Percentiles rank a stretch among this genome's conserved stretches.
Evolutionary conservation across 2,329 filamentous ascomycete species (phyloP).

Genomic region (Ilyonectria destructans): DNA sequence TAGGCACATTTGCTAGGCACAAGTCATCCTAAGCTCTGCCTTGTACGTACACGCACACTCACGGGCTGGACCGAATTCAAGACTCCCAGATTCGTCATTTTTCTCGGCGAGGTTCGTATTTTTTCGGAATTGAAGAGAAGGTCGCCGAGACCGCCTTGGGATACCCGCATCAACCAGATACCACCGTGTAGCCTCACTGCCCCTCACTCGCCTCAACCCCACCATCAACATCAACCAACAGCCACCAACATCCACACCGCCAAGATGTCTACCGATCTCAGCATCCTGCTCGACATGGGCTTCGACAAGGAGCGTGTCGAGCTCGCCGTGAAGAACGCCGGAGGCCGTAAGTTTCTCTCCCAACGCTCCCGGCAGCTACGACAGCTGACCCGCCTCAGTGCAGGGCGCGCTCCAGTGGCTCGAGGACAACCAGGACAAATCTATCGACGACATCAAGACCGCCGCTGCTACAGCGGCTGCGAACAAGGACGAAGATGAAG

Average conservation of each 20-base stretch:
- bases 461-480: slow-evolving; percentile 52
- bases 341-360: slow-evolving; percentile 75
- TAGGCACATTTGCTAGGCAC: slow-evolving; percentile 21
- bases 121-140: slow-evolving; percentile 16
- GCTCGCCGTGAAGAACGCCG: slow-evolving; percentile 87
- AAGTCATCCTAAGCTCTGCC: slow-evolving; percentile 26
- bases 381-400: slow-evolving; percentile 66
- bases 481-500: slow-evolving; percentile 64
- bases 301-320: slow-evolving; percentile 89
- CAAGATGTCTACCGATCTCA: slow-evolving; percentile 74
- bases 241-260: slow-evolving; percentile 47
- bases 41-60: background rate
- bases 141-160: slow-evolving; percentile 5
- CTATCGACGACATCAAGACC: slow-evolving; percentile 84
- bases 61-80: background rate
- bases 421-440: slow-evolving; percentile 90
- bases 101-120: background rate
- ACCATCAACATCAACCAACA: slow-evolving; percentile 41
- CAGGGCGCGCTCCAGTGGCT: slow-evolving; percentile 96
- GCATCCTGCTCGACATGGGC: slow-evolving; percentile 78
- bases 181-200: slow-evolving; percentile 26
- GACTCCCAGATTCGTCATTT: background rate
- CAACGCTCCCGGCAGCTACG: background rate
- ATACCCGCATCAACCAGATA: slow-evolving; percentile 33
- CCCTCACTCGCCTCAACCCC: slow-evolving; percentile 42